Base-by-base conservation (phyloP, 768 basidiomycete species). In the Tulasnella sp. region DNA sequence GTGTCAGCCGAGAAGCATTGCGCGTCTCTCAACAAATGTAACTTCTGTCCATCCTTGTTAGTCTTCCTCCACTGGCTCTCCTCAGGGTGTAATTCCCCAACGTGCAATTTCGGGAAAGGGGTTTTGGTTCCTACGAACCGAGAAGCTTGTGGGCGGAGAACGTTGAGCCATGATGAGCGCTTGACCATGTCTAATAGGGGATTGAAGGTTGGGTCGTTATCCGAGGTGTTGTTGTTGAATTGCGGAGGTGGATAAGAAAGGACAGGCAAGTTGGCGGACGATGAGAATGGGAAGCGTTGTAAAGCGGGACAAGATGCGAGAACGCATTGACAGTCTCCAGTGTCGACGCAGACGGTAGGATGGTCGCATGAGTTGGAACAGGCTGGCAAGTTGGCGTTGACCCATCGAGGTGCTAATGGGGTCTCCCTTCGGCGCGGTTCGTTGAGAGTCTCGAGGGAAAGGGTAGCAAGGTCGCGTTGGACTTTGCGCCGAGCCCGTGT, bases 1-100 rank as follows among this genome's bases (percentile, higher is more conserved):
- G 74, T 77, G 69, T 83, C 82, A 2, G 82, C 83, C 19, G 82
- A 82, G 78, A 83, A 82, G 69, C 83, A 83, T 67, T 83, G 81
- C 14, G 69, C 77, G 22, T 79, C 71, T 34, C 78, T 78, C 6
- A 83, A 77, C 58, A 81, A 81, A 74, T 82, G 81, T 73, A 82
- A 80, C 29, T 76, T 71, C 1, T 38, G 19, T n/a, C 38, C 71
- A 5, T 45, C 37, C 22, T 9, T 40, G 49, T 79, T 78, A 0
- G 80, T 76, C 71, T 83, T 82, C 58, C 80, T 79, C 49, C 76
- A 78, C 29, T 78, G 80, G 67, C 81, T 77, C 0, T 79, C 79
- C 31, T 78, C 71, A 58, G 81, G 81, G 7, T 81, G 80, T 36
- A 79, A 71, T 40, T 78, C 76, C 2, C 80, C 80, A 15, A 83